Conservation (phyloP, 495 filamentous ascomycete genomes). For the Aspergillus incahuasiensis region DNA sequence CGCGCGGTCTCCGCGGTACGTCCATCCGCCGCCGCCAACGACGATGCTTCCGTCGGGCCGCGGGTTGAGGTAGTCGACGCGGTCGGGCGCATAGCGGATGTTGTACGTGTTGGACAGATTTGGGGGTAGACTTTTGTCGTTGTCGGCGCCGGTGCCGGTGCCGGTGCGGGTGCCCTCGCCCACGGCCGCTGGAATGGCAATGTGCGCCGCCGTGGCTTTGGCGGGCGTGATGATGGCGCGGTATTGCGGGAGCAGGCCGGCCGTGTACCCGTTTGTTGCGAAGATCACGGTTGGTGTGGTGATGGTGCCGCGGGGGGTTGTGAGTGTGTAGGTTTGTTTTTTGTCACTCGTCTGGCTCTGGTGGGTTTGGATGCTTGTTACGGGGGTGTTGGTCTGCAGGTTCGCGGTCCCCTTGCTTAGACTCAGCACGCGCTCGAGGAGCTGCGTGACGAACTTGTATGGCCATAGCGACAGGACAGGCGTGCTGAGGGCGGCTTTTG, state of each 20-base stretch:
- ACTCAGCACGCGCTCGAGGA: constrained; percentile 48
- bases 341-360: not conserved
- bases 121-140: too few species aligned
- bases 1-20: constrained; percentile 47
- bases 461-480: constrained; percentile 59
- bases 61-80: constrained; percentile 57
- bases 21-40: constrained; percentile 53
- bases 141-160: too few species aligned
- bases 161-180: too few species aligned
- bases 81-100: constrained; percentile 23
- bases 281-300: constrained; percentile 52
- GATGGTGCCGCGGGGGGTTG: constrained; percentile 54
- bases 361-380: constrained; percentile 29
- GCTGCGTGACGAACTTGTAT: constrained; percentile 58
- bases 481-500: constrained; percentile 27
- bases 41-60: constrained; percentile 68
- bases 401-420: constrained; percentile 48
- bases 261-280: constrained; percentile 71
- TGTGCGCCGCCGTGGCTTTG: constrained; percentile 55
- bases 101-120: constrained; percentile 33
- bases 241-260: constrained; percentile 51
- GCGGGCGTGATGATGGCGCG: constrained; percentile 58
- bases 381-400: constrained; percentile 59
- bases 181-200: constrained; percentile 54
- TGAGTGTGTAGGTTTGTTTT: constrained; percentile 18